Evolutionary conservation across 345 rosid genomes (phyloP), one percentile per base, ranked within the genome.

Genomic region (Balakata baccata): DNA sequence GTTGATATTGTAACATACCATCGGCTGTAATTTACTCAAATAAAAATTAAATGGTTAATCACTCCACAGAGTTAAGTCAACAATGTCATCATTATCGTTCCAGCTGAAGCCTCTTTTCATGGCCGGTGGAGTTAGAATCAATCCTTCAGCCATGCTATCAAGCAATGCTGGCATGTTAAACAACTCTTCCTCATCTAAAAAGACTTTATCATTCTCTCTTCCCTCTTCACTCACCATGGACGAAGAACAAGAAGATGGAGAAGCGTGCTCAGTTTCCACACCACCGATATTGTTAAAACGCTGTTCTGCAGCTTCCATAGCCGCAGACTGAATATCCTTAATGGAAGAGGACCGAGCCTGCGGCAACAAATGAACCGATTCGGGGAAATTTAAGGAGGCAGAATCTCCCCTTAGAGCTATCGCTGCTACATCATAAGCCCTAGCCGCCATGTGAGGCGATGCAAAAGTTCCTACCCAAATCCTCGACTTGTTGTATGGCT

Each of bases 81-180:
- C 63, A 6, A 57, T 20, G 41, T 69, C 80, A 23, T 46, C 49
- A 13, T 67, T 56, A 11, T 58, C 69, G 62, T 80, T 76, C 87
- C 87, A 84, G 20, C 61, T 75, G 64, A 80, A 84, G 45, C 88
- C 89, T 49, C 54, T 74, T 23, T 76, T 67, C 84, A 81, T 49
- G 4, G 82, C 86, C 5, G 81, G 89, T 12, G 92, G 92, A 20
- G 87, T 82, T 9, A 85, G 64, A 52, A 88, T 81, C 75, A 88
- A 63, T 60, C 89, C 92, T 76, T 88, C 92, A 0, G 92, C 92
- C 89, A 88, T 77, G 51, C 84, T 68, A 47, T 83, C 82, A 16
- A 88, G 70, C 63, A 88, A 77, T 7, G 75, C 85, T 2, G 84
- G 92, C 89, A 88, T 86, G 73, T 88, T 86, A 74, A 88, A 88